Evolutionary conservation across 192 early-diverging fungal species (phyloP).

Genomic region (Haplosporangium gracile): DNA sequence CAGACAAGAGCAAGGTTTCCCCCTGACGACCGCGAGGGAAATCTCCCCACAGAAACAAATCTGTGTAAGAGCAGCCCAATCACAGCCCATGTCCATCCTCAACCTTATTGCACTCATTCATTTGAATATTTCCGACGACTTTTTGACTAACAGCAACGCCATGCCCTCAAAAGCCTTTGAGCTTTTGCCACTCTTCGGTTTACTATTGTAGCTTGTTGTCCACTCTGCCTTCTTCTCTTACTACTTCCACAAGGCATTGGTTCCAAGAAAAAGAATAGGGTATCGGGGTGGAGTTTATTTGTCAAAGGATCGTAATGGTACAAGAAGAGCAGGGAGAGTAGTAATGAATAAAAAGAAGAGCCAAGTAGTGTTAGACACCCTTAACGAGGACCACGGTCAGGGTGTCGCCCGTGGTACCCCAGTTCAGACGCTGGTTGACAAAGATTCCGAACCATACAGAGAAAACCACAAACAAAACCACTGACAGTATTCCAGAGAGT

Average conservation of each 20-base stretch:
- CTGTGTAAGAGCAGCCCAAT: too few species aligned
- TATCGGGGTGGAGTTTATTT: not conserved
- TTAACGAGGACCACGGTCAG: conserved; percentile 67
- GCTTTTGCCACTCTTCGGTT: too few species aligned
- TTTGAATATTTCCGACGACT: too few species aligned
- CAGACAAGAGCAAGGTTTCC: not conserved
- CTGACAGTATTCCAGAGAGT: conserved; percentile 64
- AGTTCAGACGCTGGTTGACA: conserved; percentile 68
- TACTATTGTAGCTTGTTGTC: too few species aligned
- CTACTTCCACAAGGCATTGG: not conserved
- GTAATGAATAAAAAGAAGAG: not conserved
- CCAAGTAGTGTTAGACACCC: conserved; percentile 46
- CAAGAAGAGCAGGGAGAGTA: not conserved
- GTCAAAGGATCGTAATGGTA: not conserved
- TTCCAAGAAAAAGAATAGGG: not conserved
- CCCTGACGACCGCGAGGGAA: too few species aligned
- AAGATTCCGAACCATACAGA: conserved; percentile 73
- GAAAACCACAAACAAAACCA: conserved; percentile 62
- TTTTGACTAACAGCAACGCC: too few species aligned
- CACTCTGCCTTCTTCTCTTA: too few species aligned
- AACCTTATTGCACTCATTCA: too few species aligned
- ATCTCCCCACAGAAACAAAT: too few species aligned
- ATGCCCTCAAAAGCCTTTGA: too few species aligned
- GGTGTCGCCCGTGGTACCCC: conserved; percentile 70
- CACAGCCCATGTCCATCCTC: too few species aligned